phyloP scores from a whole-genome alignment of 331 rosid species.

The Stylosanthes scabra region DNA sequence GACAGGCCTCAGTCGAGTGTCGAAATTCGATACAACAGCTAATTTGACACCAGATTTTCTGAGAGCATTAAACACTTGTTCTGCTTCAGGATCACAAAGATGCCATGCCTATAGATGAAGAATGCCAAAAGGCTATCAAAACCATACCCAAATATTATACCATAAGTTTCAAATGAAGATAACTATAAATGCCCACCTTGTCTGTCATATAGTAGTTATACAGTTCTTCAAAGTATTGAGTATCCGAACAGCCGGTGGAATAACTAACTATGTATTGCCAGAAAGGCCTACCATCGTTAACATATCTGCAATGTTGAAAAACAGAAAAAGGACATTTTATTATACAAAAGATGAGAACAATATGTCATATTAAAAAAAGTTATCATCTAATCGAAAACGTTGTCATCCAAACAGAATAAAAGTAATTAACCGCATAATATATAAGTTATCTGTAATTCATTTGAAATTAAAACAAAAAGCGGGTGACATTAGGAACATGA shows the following conservation, averaged over 20 bases:
- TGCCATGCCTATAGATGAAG: slow-evolving; percentile 85
- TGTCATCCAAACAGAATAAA: no score
- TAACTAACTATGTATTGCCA: slow-evolving; percentile 95
- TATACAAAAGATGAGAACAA: slow-evolving; percentile 26
- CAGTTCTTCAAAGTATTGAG: slow-evolving; percentile 95
- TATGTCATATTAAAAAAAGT: no score
- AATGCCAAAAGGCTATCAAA: slow-evolving; percentile 12
- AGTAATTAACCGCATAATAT: no score
- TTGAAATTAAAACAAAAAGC: no score
- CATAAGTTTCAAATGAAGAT: background rate
- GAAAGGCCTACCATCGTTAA: slow-evolving; percentile 92
- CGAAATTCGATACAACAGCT: slow-evolving; percentile 91
- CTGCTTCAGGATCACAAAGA: slow-evolving; percentile 90
- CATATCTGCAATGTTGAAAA: slow-evolving; percentile 69
- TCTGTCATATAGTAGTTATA: slow-evolving; percentile 84
- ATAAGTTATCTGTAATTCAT: no score
- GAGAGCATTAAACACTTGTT: slow-evolving; percentile 69
- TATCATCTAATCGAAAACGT: no score
- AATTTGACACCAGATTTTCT: slow-evolving; percentile 83
- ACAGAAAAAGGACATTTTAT: slow-evolving; percentile 1
- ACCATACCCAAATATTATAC: slow-evolving; percentile 2
- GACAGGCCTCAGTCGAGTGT: slow-evolving; percentile 89
- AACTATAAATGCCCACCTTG: slow-evolving; percentile 59
- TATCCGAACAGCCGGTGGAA: slow-evolving; percentile 94
- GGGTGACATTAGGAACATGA: no score